phyloP scores from a whole-genome alignment of 306 rosid genomes.

The Cercis canadensis region DNA sequence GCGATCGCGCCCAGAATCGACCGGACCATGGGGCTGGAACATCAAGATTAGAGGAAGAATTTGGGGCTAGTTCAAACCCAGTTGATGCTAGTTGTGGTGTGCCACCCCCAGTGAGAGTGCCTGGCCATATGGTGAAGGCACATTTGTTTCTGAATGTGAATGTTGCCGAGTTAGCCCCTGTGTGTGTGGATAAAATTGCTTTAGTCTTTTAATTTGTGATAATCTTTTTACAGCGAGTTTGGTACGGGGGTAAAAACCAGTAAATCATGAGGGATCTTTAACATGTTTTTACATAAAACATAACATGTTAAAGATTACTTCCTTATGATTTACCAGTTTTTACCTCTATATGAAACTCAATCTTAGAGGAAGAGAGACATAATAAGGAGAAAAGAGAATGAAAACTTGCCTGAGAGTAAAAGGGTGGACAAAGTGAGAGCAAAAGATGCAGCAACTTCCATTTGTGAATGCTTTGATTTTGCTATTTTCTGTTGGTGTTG shows the following conservation, averaged over 20 bases:
- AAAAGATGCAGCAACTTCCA: slow-evolving; percentile 20
- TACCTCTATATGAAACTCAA: no score
- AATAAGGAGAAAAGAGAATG: neutral
- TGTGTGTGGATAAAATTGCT: neutral
- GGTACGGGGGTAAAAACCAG: no score
- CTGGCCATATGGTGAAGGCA: slow-evolving; percentile 50
- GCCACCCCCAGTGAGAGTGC: slow-evolving; percentile 39
- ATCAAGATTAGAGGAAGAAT: slow-evolving; percentile 12
- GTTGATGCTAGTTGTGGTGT: slow-evolving; percentile 25
- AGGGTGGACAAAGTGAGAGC: slow-evolving; percentile 29
- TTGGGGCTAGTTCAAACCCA: slow-evolving; percentile 36
- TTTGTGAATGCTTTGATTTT: slow-evolving; percentile 27
- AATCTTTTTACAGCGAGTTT: no score
- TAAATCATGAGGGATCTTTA: no score
- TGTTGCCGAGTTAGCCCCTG: slow-evolving; percentile 39
- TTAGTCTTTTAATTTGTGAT: no score
- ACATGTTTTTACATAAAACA: no score
- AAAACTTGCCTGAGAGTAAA: slow-evolving; percentile 37
- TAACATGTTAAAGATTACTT: no score
- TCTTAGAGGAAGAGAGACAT: no score
- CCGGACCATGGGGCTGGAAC: slow-evolving; percentile 44
- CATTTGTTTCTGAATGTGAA: slow-evolving; percentile 48
- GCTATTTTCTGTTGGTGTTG: slow-evolving; percentile 6
- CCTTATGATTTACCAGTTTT: no score
- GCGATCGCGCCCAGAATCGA: slow-evolving; percentile 46